Evolutionary conservation across 129 eudicot species (phyloP), one percentile per base, ranked within the genome.

Genomic region (Solidago caesia): DNA sequence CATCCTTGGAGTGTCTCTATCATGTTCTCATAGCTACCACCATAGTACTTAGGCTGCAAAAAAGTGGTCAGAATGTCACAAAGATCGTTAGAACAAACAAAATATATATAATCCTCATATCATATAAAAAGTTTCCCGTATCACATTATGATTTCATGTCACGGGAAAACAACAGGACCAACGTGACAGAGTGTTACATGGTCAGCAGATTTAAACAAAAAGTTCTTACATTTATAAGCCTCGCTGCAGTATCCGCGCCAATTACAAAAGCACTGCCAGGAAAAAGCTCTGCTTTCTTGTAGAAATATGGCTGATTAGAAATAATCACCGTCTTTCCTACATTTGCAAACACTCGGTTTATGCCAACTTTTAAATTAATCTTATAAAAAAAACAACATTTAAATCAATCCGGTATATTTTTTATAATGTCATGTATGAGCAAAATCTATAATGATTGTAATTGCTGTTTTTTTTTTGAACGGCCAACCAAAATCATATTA

Each of bases 261-360:
- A 95, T 89, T n/a, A 95, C 99, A 78, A 91, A 95, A 41, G 96
- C 99, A 81, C 97, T 95, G 74, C 99, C 99, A 16, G 97, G 97
- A 63, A 95, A 95, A 74, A 95, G 84, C 77, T 91, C 95, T 12
- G 96, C 99, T 89, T 95, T 95, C 87, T 91, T 95, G 79, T 95
- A 91, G 46, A 91, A 95, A 73, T 81, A 91, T 69, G 99, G 97
- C 85, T 95, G 97, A 81, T 85, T 95, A 60, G 97, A 91, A 25
- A 95, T 81, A 57, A 95, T 95, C 55, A 91, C 87, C 0, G 96
- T 85, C 79, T 87, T 91, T 74, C 97, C 99, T 91, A 94, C 81
- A 84, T 69, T 74, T 62, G 49, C 45, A 63, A 78, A 16, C 14
- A 70, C 57, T 51, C 55, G 6, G 58, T 62, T 62, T 42, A 62